Conservation (phyloP, 805 yeast species). For the Nakazawaea ishiwadae region DNA sequence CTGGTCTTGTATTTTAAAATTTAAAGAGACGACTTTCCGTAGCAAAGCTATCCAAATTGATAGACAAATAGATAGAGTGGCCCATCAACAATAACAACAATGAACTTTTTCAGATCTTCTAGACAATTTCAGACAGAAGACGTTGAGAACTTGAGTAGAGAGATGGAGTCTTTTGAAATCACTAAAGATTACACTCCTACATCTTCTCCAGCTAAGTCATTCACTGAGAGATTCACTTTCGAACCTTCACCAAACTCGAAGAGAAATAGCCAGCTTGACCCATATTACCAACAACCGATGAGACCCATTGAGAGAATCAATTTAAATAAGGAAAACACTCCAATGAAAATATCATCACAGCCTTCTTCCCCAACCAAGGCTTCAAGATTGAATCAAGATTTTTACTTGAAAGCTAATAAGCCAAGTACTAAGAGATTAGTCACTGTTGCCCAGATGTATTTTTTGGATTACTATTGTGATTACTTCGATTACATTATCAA, state of each 20-base stretch:
- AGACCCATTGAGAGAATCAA: slow-evolving; percentile 27
- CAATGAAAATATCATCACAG: slow-evolving; percentile 21
- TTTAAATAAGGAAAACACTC: slow-evolving; percentile 38
- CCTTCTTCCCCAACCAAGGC: slow-evolving; percentile 19
- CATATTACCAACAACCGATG: slow-evolving; percentile 15
- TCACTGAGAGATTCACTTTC: slow-evolving; percentile 13
- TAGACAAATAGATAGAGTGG: neutral
- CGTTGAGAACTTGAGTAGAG: slow-evolving; percentile 13
- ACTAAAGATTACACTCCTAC: slow-evolving; percentile 7
- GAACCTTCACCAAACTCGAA: slow-evolving; percentile 19
- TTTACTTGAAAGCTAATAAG: slow-evolving; percentile 53
- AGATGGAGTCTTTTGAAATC: slow-evolving; percentile 12
- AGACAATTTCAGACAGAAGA: slow-evolving; percentile 6
- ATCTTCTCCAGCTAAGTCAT: slow-evolving; percentile 12
- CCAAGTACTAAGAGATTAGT: slow-evolving; percentile 82
- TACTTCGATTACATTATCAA: slow-evolving; percentile 87
- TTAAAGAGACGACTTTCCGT: neutral
- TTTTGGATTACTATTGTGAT: slow-evolving; percentile 93
- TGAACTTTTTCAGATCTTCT: slow-evolving; percentile 11
- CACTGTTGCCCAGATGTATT: slow-evolving; percentile 89
- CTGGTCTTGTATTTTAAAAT: too few species aligned
- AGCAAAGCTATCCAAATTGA: neutral
- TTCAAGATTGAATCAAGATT: slow-evolving; percentile 33
- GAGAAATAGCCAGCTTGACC: slow-evolving; percentile 12
- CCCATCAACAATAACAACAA: neutral